These are phyloP conservation scores for Hericium alpestre DNA, from an alignment of 768 basidiomycete species.

Conservation along the genomic window DNA sequence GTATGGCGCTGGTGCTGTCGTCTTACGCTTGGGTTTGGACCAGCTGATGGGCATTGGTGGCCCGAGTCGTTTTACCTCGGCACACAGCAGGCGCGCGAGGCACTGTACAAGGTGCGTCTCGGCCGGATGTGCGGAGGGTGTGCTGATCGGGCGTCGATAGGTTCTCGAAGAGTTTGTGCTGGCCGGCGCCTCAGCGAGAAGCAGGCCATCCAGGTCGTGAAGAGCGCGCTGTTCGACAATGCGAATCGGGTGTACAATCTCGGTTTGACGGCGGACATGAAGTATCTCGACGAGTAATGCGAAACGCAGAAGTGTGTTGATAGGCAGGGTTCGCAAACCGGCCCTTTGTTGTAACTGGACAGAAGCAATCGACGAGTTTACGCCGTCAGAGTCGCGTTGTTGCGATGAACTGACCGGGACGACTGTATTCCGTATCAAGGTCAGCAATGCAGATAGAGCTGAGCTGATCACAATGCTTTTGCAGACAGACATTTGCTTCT, in stretches of 20 bases:
- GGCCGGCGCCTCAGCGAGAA: constrained; percentile 40
- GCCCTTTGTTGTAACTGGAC: too few species aligned
- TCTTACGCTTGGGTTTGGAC: neutral
- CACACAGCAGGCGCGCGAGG: constrained; percentile 50
- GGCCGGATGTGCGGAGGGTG: neutral
- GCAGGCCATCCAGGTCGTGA: constrained; percentile 43
- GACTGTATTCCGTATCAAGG: too few species aligned
- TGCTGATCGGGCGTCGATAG: constrained; percentile 22
- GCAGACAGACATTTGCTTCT: too few species aligned
- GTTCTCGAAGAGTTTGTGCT: constrained; percentile 44
- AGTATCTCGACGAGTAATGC: too few species aligned
- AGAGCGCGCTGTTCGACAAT: constrained; percentile 55
- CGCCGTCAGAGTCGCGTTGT: too few species aligned
- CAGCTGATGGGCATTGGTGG: constrained; percentile 64
- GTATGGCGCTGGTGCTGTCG: neutral
- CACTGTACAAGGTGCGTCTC: constrained; percentile 41
- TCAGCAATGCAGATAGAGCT: too few species aligned
- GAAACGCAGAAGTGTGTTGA: too few species aligned
- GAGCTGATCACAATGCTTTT: too few species aligned
- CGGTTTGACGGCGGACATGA: constrained; percentile 26
- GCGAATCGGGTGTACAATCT: constrained; percentile 56
- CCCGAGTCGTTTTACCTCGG: constrained; percentile 71
- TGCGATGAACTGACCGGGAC: too few species aligned
- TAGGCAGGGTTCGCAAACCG: too few species aligned
- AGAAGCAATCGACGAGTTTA: too few species aligned